Conservation (phyloP, 176 grass and related monocot species). For the Ensete glaucum region DNA sequence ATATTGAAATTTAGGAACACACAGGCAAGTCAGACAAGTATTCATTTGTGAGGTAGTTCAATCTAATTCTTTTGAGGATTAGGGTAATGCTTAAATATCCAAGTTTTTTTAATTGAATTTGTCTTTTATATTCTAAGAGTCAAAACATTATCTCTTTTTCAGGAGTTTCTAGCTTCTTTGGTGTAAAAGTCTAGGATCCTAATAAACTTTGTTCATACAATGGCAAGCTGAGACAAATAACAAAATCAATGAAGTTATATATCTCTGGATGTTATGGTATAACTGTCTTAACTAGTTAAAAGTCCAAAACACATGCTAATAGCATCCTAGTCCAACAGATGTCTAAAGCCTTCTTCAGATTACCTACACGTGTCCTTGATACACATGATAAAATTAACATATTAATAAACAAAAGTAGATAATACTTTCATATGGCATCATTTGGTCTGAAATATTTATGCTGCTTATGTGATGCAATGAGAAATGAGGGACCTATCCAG, state of each 20-base stretch:
- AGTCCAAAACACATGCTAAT: neutral
- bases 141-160: no score
- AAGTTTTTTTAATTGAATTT: no score
- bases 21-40: neutral
- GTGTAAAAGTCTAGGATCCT: neutral
- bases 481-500: neutral
- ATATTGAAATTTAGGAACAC: neutral
- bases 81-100: no score
- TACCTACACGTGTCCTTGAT: neutral
- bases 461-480: neutral
- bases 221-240: neutral
- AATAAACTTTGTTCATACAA: neutral
- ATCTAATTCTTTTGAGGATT: no score
- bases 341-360: neutral
- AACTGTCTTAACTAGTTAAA: neutral
- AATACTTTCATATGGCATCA: neutral
- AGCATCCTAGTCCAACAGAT: neutral
- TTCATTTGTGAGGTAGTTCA: neutral
- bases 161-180: neutral
- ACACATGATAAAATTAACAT: neutral
- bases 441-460: neutral
- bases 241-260: neutral
- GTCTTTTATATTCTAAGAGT: no score
- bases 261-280: neutral
- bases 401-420: neutral